Base-by-base conservation (phyloP, 345 rosid species). In the Viola odorata region DNA sequence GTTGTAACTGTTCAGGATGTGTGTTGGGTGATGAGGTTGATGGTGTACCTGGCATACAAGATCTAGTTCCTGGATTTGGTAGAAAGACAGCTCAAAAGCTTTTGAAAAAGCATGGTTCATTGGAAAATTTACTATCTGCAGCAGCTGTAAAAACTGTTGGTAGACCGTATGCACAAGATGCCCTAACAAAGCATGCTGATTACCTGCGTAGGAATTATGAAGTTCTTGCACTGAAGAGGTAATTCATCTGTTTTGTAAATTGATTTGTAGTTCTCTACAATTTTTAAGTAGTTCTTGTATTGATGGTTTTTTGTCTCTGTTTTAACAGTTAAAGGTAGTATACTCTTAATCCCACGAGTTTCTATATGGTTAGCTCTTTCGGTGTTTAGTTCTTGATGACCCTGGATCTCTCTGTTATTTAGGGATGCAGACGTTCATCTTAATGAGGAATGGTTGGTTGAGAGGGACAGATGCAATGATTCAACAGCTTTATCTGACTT, bases 1-100 rank as follows among this genome's bases (percentile, higher is more conserved):
- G 62, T 50, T 45, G 13, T 57, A 41, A 57, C 39, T 51, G 42
- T 70, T 61, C 62, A 89, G 96, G 98, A 71, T 85, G 91, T 73
- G 81, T 92, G 62, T 68, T 92, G 81, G 97, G 98, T 61, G 96
- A 89, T 67, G 84, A 85, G 63, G 89, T 84, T 71, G 98, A 92
- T 75, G 94, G 96, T 61, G 86, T 92, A 64, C 94, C 90, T 5
- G 96, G 96, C 60, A 80, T 92, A 71, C 96, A 87, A 70, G 85
- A 79, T 38, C 39, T 89, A 44, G 94, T 73, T 65, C 98, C 96
- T 13, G 91, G 81, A 56, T 92, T 92, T 82, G 98, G 96, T 60
- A 75, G 86, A 66, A 89, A 81, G 77, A 89, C 96, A 69, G 94
- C 91, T 17, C 32, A 82, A 64, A 89, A 87, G 79, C 98, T 87